These are phyloP conservation scores for Colletotrichum lupini DNA, from an alignment of 2,329 filamentous ascomycete genomes.

Conservation along the genomic window DNA sequence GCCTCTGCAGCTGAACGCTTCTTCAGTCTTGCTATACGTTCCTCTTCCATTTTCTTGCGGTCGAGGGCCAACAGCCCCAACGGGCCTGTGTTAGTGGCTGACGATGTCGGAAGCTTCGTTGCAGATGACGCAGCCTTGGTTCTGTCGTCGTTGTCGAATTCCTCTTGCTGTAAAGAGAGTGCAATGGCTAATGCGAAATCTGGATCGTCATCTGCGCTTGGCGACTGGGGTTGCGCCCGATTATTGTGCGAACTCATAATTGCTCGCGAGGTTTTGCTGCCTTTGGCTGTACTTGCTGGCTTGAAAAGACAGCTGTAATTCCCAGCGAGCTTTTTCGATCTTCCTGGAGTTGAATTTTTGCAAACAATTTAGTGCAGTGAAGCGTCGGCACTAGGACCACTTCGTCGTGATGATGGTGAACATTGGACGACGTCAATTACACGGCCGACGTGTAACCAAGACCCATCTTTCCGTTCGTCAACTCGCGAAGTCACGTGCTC, in stretches of 20 bases:
- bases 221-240: not conserved
- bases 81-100: conserved; percentile 23
- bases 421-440: conserved; percentile 3
- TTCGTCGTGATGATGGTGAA: not conserved
- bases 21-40: conserved; percentile 77
- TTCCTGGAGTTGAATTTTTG: not conserved
- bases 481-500: conserved; percentile 43
- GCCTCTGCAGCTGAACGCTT: conserved; percentile 56
- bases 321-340: not conserved
- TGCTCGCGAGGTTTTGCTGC: not conserved
- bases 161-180: conserved; percentile 59
- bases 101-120: not conserved
- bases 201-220: conserved; percentile 62
- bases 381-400: not conserved
- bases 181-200: conserved; percentile 71
- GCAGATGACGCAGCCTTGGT: not conserved
- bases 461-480: not conserved
- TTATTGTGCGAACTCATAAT: conserved; percentile 8
- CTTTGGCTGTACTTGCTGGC: not conserved
- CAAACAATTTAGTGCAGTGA: not conserved
- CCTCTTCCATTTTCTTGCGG: conserved; percentile 86
- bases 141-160: not conserved
- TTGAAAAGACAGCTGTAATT: not conserved
- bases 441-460: not conserved
- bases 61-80: conserved; percentile 68